Evolutionary conservation across 2,329 filamentous ascomycete species (phyloP).

Genomic region (Annulohypoxylon truncatum): DNA sequence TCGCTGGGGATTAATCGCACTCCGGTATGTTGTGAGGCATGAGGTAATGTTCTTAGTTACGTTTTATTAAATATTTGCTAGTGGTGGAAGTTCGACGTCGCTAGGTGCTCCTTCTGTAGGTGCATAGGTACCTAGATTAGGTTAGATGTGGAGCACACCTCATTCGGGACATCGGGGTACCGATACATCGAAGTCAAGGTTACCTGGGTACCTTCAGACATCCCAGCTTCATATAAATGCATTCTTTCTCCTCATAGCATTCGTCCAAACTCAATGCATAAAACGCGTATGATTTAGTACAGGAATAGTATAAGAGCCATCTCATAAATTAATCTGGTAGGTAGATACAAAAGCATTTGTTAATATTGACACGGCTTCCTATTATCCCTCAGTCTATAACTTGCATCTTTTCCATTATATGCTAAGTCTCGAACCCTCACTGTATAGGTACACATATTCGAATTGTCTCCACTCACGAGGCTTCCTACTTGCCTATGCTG

Average conservation of each 20-base stretch:
- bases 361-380: not conserved
- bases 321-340: too few species aligned
- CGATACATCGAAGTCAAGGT: not conserved
- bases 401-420: not conserved
- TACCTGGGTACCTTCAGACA: not conserved
- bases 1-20: constrained; percentile 8
- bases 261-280: not conserved
- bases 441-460: not conserved
- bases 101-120: not conserved
- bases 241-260: not conserved
- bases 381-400: not conserved
- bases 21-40: not conserved
- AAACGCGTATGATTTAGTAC: too few species aligned
- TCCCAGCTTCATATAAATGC: not conserved
- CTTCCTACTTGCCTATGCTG: constrained; percentile 3
- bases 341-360: not conserved
- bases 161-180: not conserved
- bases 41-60: not conserved
- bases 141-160: not conserved
- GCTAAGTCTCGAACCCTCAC: not conserved
- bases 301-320: too few species aligned
- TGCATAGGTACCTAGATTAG: too few species aligned
- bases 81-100: constrained; percentile 1
- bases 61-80: not conserved
- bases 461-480: not conserved